phyloP scores from a whole-genome alignment of 2,329 filamentous ascomycete genomes.

The Penicillium psychrosexuale region DNA sequence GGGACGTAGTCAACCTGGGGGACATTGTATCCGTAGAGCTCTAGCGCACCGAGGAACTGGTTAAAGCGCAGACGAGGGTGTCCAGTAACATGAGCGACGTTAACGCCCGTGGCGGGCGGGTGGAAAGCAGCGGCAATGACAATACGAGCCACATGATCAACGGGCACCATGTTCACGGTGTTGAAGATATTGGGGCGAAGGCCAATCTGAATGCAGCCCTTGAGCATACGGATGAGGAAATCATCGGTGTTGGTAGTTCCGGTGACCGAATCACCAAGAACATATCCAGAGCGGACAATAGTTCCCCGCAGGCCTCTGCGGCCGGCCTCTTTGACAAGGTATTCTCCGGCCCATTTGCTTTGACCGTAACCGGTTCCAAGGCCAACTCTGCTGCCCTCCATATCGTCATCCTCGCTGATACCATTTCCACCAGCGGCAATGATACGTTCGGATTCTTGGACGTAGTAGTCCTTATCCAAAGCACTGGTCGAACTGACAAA shows the following conservation, averaged over 20 bases:
- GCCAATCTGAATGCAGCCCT: conserved; percentile 79
- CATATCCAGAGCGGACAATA: conserved; percentile 80
- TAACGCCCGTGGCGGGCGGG: conserved; percentile 53
- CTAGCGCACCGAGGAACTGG: conserved; percentile 68
- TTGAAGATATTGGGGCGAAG: conserved; percentile 75
- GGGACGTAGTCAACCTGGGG: conserved; percentile 64
- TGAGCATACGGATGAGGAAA: conserved; percentile 81
- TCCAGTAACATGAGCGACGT: conserved; percentile 73
- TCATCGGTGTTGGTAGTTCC: conserved; percentile 78
- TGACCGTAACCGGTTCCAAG: conserved; percentile 88
- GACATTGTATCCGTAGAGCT: conserved; percentile 69
- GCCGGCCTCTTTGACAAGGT: conserved; percentile 74
- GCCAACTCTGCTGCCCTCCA: conserved; percentile 70
- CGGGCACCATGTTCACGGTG: conserved; percentile 85
- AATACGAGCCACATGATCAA: conserved; percentile 76
- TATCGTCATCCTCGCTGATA: conserved; percentile 72
- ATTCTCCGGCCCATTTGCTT: conserved; percentile 77
- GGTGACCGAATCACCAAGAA: conserved; percentile 67
- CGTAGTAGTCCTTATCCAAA: conserved; percentile 78
- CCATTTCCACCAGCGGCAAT: conserved; percentile 60
- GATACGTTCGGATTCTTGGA: conserved; percentile 65
- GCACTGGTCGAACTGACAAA: conserved; percentile 82
- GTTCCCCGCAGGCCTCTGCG: conserved; percentile 70
- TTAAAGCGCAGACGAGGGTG: conserved; percentile 77
- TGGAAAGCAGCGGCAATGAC: conserved; percentile 71